phyloP scores from a whole-genome alignment of 2,329 filamentous ascomycete genomes.

The Leptodontidium sp. region DNA sequence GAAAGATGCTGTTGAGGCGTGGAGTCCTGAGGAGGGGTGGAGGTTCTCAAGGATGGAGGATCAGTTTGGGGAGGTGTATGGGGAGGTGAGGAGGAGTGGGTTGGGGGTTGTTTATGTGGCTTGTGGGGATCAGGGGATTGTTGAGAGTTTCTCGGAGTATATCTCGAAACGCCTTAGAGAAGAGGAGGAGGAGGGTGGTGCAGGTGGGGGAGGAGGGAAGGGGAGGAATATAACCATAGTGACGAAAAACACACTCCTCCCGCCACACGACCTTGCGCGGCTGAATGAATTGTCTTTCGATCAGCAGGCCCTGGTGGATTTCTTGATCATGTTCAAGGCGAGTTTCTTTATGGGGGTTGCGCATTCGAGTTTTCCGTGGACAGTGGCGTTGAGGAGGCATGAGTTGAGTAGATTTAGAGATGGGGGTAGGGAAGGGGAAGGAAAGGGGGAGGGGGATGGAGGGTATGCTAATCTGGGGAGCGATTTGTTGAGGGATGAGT shows the following conservation, averaged over 20 bases:
- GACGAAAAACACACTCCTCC: slow-evolving; percentile 3
- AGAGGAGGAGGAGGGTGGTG: background rate
- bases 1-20: slow-evolving; percentile 27
- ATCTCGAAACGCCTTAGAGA: background rate
- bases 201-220: background rate
- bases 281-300: slow-evolving; percentile 52
- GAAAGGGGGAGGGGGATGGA: slow-evolving; percentile 1
- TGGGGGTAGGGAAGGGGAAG: no score
- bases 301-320: slow-evolving; percentile 57
- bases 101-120: slow-evolving; percentile 14
- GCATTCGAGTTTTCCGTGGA: slow-evolving; percentile 56
- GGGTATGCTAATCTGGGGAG: slow-evolving; percentile 2
- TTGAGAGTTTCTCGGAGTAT: background rate
- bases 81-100: background rate
- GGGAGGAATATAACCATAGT: background rate
- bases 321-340: slow-evolving; percentile 54
- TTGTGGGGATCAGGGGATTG: slow-evolving; percentile 1
- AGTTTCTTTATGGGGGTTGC: slow-evolving; percentile 52
- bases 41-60: slow-evolving; percentile 26
- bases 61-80: slow-evolving; percentile 36
- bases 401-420: slow-evolving; percentile 7
- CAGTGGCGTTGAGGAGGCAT: slow-evolving; percentile 52
- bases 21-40: background rate
- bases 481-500: slow-evolving; percentile 38
- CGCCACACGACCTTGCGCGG: slow-evolving; percentile 42